A percentile compares a stretch with the other conserved stretches of the same genome.
These are phyloP conservation scores for Chamaecyparis obtusa DNA, from an alignment of 75 land plant species.

Conservation along the genomic window DNA sequence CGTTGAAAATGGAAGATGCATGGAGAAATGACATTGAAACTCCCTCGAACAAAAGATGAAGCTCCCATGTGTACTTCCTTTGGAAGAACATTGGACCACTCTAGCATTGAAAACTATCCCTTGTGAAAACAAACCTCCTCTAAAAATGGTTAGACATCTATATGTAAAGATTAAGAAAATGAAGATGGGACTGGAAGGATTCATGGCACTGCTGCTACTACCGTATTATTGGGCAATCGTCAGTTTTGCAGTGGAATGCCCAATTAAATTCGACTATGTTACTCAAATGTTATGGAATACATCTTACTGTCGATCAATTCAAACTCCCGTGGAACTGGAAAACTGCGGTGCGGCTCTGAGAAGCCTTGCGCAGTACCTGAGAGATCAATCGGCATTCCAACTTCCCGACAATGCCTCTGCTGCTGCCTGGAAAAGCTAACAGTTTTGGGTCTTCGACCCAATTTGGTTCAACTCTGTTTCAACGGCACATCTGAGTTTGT, in stretches of 20 bases:
- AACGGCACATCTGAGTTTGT: conserved; percentile 14
- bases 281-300: conserved; percentile 35
- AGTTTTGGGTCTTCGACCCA: conserved; percentile 15
- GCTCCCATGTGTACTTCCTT: too few species aligned
- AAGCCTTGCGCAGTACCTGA: conserved; percentile 49
- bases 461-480: conserved; percentile 36
- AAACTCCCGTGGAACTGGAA: background rate
- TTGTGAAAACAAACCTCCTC: too few species aligned
- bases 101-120: too few species aligned
- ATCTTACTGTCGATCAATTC: conserved; percentile 12
- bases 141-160: too few species aligned
- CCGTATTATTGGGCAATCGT: too few species aligned
- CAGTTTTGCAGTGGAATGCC: conserved; percentile 15
- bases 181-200: background rate
- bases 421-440: conserved; percentile 34
- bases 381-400: conserved; percentile 41
- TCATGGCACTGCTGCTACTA: background rate
- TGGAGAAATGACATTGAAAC: too few species aligned
- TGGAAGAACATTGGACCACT: too few species aligned
- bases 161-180: too few species aligned
- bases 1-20: too few species aligned
- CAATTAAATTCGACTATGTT: conserved; percentile 40
- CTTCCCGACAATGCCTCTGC: conserved; percentile 49
- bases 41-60: too few species aligned
- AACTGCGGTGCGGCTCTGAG: conserved; percentile 53